Evolutionary conservation across 108 stramenopile species (phyloP).

Genomic region (Cafeteria roenbergensis): DNA sequence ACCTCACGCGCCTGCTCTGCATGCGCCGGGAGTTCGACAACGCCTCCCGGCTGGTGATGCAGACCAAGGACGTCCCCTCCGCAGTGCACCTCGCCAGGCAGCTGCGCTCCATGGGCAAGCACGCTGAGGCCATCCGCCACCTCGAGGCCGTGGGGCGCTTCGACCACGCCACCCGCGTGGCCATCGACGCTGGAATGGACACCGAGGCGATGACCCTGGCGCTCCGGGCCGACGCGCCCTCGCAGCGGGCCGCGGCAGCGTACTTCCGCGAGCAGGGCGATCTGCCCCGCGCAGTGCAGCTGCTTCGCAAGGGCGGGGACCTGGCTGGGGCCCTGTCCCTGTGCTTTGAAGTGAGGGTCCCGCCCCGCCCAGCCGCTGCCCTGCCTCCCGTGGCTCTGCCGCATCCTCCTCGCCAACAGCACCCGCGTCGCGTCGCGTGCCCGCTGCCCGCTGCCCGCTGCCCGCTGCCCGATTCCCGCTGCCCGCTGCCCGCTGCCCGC

Average conservation of each 20-base stretch:
- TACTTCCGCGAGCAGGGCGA: constrained; percentile 52
- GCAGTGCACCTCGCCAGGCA: constrained; percentile 54
- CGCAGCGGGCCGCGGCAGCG: constrained; percentile 41
- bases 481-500: too few species aligned
- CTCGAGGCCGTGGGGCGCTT: constrained; percentile 5
- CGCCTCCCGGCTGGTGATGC: constrained; percentile 39
- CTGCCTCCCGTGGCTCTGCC: not conserved
- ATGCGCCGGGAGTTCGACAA: constrained; percentile 13
- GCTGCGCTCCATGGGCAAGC: constrained; percentile 27
- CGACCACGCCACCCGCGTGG: constrained; percentile 19
- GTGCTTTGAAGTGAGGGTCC: constrained; percentile 39
- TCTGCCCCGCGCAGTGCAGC: constrained; percentile 49
- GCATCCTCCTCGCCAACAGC: too few species aligned
- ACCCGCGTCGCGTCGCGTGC: too few species aligned
- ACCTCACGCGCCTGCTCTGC: constrained; percentile 44
- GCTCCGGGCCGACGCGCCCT: constrained; percentile 30
- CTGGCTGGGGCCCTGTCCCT: constrained; percentile 43
- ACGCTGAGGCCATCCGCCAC: constrained; percentile 31
- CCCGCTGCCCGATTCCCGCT: too few species aligned
- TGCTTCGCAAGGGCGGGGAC: constrained; percentile 52
- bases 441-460: too few species aligned
- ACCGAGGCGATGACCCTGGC: constrained; percentile 45
- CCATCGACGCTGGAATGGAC: constrained; percentile 46
- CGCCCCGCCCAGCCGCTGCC: constrained; percentile 1
- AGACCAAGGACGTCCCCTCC: constrained; percentile 36